Evolutionary conservation across 1,284 basidiomycete species (phyloP), one percentile per base, ranked within the genome.

Genomic region (Fomitopsis betulina): DNA sequence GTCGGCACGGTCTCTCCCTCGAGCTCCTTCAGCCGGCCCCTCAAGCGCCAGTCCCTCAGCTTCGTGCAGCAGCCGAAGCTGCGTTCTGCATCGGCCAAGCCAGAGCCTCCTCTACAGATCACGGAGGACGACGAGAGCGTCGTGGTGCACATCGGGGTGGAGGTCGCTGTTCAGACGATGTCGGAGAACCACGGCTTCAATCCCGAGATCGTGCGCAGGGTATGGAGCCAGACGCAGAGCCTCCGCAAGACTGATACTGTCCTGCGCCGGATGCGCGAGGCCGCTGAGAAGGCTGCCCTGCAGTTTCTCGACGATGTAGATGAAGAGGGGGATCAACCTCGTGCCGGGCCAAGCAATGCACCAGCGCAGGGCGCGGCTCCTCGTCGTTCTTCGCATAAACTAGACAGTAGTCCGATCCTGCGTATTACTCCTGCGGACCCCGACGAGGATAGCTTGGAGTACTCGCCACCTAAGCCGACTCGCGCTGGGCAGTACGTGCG

Each of bases 111-210:
- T 10, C 19, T 54, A 19, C 57, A 54, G 15, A 53, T 58, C 43
- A 58, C 53, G 35, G 53, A 55, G 35, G 53, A 30, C 30, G 57
- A 58, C 25, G 57, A 54, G 32, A 50, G 43, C 23, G 38, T 58
- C 21, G 52, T 65, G 17, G 54, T 55, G 51, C 58, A 59, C 32
- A 53, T 62, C 17, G 65, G 64, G n/a, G 57, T 63, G 42, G 54
- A 60, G 39, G 33, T 54, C 39, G 61, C 58, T 47, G 56, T 67
- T 19, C 61, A 57, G 54, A 56, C 58, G 21, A 67, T 67, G 66
- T 62, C 65, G 39, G 57, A 58, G 38, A 67, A 66, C 54, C 66
- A 67, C 53, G 65, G 66, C 21, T 66, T 66, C 60, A 58, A 56
- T 40, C 54, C 60, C 39, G 61, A 63, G 17, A 60, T 58, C 3